Evolutionary conservation across 306 rosid species (phyloP), one percentile per base, ranked within the genome.

Genomic region (Canavalia gladiata): DNA sequence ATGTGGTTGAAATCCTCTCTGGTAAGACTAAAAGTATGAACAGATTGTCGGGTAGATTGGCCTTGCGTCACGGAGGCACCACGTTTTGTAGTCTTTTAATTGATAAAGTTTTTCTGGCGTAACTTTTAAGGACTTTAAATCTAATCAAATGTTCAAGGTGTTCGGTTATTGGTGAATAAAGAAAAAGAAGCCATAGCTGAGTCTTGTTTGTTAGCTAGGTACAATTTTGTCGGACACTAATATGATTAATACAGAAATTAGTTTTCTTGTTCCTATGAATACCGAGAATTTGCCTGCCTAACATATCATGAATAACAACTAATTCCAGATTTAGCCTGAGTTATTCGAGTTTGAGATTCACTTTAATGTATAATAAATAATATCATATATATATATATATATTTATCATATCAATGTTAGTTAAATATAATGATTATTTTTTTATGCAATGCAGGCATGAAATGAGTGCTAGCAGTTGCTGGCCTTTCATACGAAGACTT

Each of bases 371-470:
- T 45, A 1, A 55, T 28, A 29, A 1, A 55, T 28, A 29, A 13
- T 51, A 11, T 42, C 25, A 58, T 31, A 46, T 18, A 18, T 18
- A 18, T 18, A 18, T 18, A 18, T 18, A 18, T 18, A 42, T 65
- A 63, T 50, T 75, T 69, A 33, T 35, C n/a, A 30, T 58, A 11
- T 55, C 25, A 55, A 4, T 29, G 34, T 64, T 0, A 7, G 12
- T 25, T 65, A 29, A 43, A 45, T 8, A 71, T 2, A 45, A 51
- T 9, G 5, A 25, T 4, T 64, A 18, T 6, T 54, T 52, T 43
- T 25, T 30, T 12, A 59, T 76, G 74, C 50, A 39, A 82, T 86
- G 90, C 87, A 89, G 92, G 85, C 82, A 71, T 64, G 88, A 57
- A 75, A 78, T 54, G 43, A 79, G 90, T 31, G 71, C 4, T 7